Percentiles rank a stretch among this genome's conserved stretches.
Conservation (phyloP, 208 protist species). For the Leishmania gerbilli region DNA sequence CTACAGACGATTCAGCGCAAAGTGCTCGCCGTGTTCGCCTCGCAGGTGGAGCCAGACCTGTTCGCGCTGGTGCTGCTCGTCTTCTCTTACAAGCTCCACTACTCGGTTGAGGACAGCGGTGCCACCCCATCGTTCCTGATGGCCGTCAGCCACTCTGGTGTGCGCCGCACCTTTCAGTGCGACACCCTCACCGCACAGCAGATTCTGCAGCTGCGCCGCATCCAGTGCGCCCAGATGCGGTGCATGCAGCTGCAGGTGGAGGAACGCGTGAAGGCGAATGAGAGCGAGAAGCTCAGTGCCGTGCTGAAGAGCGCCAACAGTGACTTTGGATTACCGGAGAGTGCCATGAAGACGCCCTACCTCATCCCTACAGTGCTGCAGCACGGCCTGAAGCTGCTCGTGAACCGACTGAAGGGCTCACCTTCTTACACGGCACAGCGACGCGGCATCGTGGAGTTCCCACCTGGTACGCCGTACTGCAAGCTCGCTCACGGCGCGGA, state of each 20-base stretch:
- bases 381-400: conserved; percentile 40
- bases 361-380: conserved; percentile 57
- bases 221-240: conserved; percentile 66
- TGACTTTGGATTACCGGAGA: conserved; percentile 73
- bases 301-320: conserved; percentile 34
- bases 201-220: conserved; percentile 71
- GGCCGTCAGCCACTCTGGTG: conserved; percentile 48
- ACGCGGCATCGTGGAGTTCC: conserved; percentile 10
- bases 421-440: conserved; percentile 13
- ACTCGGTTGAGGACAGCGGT: conserved; percentile 27
- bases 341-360: conserved; percentile 34
- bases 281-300: conserved; percentile 40
- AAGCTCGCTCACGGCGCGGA: conserved; percentile 14
- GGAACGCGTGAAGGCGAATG: conserved; percentile 32
- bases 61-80: conserved; percentile 72
- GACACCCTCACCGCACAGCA: conserved; percentile 63
- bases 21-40: conserved; percentile 63
- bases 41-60: conserved; percentile 51
- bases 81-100: conserved; percentile 51
- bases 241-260: conserved; percentile 64
- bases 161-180: conserved; percentile 46
- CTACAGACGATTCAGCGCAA: conserved; percentile 63
- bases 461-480: conserved; percentile 34
- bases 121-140: conserved; percentile 29
- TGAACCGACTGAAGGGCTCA: conserved; percentile 40